These are phyloP conservation scores for Thinopyrum obtusiflorum DNA, from an alignment of 202 grass and related monocot genomes.

Conservation along the genomic window DNA sequence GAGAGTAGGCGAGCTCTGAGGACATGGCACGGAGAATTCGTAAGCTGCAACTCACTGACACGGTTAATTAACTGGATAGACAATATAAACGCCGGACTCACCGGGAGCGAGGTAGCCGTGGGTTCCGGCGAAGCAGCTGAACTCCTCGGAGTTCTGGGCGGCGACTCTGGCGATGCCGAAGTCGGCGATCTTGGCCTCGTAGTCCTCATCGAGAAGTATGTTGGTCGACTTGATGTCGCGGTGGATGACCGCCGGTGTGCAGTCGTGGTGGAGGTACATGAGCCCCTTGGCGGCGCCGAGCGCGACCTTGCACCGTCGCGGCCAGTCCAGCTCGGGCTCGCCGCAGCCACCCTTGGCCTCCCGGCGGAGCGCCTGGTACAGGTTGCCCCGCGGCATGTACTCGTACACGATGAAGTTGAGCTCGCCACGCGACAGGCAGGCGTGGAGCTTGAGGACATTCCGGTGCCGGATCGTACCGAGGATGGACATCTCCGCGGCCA, in stretches of 20 bases:
- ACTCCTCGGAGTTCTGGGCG: conserved; percentile 34
- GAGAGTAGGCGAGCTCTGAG: conserved; percentile 81
- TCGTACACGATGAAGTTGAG: conserved; percentile 80
- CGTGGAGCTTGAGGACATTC: conserved; percentile 85
- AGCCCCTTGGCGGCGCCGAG: conserved; percentile 71
- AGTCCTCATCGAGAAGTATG: conserved; percentile 79
- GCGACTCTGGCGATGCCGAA: conserved; percentile 77
- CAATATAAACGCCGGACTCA: conserved; percentile 9
- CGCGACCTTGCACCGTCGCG: conserved; percentile 56
- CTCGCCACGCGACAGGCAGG: conserved; percentile 67
- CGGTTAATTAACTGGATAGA: too few relatives aligned
- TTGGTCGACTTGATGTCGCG: conserved; percentile 91
- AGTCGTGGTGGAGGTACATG: conserved; percentile 96
- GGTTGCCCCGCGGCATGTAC: conserved; percentile 87
- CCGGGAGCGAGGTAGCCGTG: conserved; percentile 93
- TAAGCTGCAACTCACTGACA: background rate
- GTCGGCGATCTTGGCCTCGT: conserved; percentile 87
- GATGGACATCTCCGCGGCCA: conserved; percentile 67
- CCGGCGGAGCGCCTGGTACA: conserved; percentile 66
- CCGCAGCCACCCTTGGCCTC: conserved; percentile 41
- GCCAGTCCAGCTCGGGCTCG: conserved; percentile 72
- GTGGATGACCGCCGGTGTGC: conserved; percentile 81
- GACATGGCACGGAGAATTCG: background rate
- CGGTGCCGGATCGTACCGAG: conserved; percentile 75
- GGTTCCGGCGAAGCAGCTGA: conserved; percentile 74